Base-by-base conservation (phyloP, 495 filamentous ascomycete genomes). In the Trichoderma erinaceum region DNA sequence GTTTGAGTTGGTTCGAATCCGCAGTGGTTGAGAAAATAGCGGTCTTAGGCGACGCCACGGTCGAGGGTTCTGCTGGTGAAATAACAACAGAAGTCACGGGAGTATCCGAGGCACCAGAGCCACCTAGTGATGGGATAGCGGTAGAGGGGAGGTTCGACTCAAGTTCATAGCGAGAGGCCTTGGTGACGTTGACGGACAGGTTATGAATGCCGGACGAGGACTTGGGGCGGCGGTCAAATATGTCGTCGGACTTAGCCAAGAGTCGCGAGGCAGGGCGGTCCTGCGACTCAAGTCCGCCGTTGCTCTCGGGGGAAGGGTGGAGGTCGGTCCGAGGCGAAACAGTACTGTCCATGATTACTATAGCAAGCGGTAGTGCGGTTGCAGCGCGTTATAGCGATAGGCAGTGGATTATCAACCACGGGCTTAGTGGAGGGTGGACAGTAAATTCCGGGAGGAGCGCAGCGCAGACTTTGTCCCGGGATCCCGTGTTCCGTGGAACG, bases 111-210 rank as follows among this genome's bases (percentile, higher is more conserved):
- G 25, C 25, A 61, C 56, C 56, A 61, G 56, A 61, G 56, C 56
- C 56, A 61, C 56, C 56, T 61, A 61, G 27, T 23, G 56, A 61
- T 61, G 56, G 56, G n/a, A 61, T 61, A 61, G 56, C 56, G 16
- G 56, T 61, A 25, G 16, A 61, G 27, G 56, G 56, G 56, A 61
- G 29, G 56, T 61, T 61, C 25, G 56, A 27, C 23, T 61, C 56
- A 12, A 18, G 23, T 61, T 61, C 56, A 61, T 61, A 61, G 7
- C 56, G 56, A 61, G 56, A 32, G 23, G 56, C 56, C 16, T 61
- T 61, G 56, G 56, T 29, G 56, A 61, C 56, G 56, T 61, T 61
- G 56, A 61, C 56, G 56, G 56, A 61, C 25, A 61, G 56, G 27
- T 61, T 61, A 35, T 61, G 56, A 61, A 61, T 61, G 56, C 56